Conservation (phyloP, 495 filamentous ascomycete genomes). For the Penicillium silybi region DNA sequence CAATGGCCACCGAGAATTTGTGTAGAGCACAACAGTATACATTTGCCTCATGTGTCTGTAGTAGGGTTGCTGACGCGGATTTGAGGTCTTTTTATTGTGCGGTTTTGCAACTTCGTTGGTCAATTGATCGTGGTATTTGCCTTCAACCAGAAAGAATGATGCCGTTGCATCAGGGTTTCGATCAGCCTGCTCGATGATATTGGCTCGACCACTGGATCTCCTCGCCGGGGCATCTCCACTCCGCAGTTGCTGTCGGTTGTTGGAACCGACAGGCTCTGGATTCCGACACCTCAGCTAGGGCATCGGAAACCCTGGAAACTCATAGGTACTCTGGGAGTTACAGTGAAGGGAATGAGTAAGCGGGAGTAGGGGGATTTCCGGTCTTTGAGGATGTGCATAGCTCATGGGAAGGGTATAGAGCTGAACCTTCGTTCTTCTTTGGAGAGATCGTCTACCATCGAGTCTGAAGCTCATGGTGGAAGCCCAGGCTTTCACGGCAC, state of each 20-base stretch:
- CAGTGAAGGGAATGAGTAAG: not conserved
- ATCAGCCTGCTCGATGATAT: conserved; percentile 3
- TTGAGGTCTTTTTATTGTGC: conserved; percentile 11
- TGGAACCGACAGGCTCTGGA: conserved; percentile 17
- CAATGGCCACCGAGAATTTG: conserved; percentile 14
- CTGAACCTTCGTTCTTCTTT: not conserved
- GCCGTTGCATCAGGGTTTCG: conserved; percentile 11
- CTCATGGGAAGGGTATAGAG: not conserved
- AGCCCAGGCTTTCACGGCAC: not conserved
- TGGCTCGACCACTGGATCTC: conserved; percentile 10
- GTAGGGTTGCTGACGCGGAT: conserved; percentile 12
- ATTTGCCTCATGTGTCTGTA: conserved; percentile 16
- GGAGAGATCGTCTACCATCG: not conserved
- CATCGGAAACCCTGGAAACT: not conserved
- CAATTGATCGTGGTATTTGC: conserved; percentile 15
- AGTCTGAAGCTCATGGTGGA: not conserved
- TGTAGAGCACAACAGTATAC: not conserved
- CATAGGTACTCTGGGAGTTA: not conserved
- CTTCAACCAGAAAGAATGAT: conserved; percentile 10
- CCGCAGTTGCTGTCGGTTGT: conserved; percentile 11
- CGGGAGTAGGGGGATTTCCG: too few relatives aligned
- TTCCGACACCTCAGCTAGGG: conserved; percentile 5
- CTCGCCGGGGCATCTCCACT: conserved; percentile 7
- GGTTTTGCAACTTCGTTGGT: conserved; percentile 5
- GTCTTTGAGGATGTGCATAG: not conserved